Percentiles rank a stretch among this genome's conserved stretches.
Conservation (phyloP, 805 yeast species). For the Nakazawaea wyomingensis region DNA sequence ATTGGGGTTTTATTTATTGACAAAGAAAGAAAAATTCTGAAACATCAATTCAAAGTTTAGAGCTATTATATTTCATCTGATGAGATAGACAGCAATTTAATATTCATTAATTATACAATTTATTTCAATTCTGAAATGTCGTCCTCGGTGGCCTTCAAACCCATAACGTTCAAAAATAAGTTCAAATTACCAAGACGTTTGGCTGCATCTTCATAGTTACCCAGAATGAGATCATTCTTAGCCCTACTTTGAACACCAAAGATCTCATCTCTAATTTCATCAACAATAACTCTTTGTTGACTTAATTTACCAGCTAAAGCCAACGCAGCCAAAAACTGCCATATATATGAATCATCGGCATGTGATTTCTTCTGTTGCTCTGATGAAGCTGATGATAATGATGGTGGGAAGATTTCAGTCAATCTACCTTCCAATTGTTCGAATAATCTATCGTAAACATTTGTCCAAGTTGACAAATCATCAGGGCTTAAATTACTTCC, state of each 20-base stretch:
- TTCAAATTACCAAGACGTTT: conserved; percentile 71
- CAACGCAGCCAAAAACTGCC: conserved; percentile 95
- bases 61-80: no score
- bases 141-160: conserved; percentile 83
- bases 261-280: conserved; percentile 88
- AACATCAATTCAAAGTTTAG: no score
- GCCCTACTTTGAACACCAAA: conserved; percentile 83
- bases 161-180: conserved; percentile 93
- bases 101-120: not conserved
- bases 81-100: not conserved
- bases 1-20: no score
- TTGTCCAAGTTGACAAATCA: conserved; percentile 66
- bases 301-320: conserved; percentile 86
- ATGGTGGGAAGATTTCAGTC: conserved; percentile 76
- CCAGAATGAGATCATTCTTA: conserved; percentile 34
- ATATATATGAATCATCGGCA: conserved; percentile 75
- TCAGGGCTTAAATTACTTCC: conserved; percentile 40
- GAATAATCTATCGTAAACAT: conserved; percentile 77
- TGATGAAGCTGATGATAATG: conserved; percentile 24
- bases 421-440: conserved; percentile 74
- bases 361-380: conserved; percentile 16
- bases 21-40: no score
- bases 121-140: conserved; percentile 73
- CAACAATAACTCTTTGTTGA: conserved; percentile 91
- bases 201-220: conserved; percentile 44